phyloP scores from a whole-genome alignment of 2,329 filamentous ascomycete species.

The Plenodomus biglobosus region DNA sequence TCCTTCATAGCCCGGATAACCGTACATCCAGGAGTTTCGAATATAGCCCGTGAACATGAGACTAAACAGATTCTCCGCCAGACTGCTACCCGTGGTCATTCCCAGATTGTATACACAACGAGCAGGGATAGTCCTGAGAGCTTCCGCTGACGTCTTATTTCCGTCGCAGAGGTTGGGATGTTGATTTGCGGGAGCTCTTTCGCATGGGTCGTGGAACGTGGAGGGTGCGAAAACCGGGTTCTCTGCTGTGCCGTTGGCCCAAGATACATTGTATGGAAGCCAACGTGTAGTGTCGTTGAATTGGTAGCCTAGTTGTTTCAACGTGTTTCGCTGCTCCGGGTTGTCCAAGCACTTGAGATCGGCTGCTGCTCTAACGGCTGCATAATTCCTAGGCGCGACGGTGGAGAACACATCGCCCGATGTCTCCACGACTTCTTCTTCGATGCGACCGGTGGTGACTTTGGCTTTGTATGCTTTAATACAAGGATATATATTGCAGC shows the following conservation, averaged over 20 bases:
- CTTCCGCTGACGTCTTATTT: neutral
- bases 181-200: neutral
- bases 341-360: slow-evolving; percentile 4
- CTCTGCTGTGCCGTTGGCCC: neutral
- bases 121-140: slow-evolving; percentile 2
- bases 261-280: slow-evolving; percentile 4
- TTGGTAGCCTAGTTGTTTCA: slow-evolving; percentile 2
- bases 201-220: neutral
- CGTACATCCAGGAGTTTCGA: neutral
- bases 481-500: slow-evolving; percentile 3
- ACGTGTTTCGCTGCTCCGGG: neutral
- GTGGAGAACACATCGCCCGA: neutral
- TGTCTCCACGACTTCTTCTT: neutral
- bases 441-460: neutral
- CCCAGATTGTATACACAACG: slow-evolving; percentile 3
- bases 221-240: neutral
- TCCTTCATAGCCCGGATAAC: neutral
- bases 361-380: neutral
- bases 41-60: neutral
- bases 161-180: neutral
- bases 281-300: neutral
- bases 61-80: neutral
- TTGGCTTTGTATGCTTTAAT: slow-evolving; percentile 1
- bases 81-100: neutral
- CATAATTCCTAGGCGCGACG: neutral